These are phyloP conservation scores for Suhomyces canberraensis DNA, from an alignment of 805 yeast genomes.

Conservation along the genomic window DNA sequence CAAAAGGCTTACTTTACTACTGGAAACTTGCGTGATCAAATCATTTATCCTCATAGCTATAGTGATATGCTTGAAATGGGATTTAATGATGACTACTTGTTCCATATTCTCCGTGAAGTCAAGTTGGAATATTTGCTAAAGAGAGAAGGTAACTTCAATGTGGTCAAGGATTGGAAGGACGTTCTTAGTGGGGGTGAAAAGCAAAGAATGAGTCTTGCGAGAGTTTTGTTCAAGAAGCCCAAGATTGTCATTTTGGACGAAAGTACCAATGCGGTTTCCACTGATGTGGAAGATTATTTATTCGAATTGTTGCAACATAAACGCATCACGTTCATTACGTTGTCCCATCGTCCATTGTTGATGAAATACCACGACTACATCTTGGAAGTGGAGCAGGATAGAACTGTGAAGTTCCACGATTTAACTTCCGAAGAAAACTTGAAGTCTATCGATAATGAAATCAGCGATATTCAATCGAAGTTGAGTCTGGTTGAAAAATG, in stretches of 20 bases:
- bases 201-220: slow-evolving; percentile 85
- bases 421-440: slow-evolving; percentile 65
- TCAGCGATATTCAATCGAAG: slow-evolving; percentile 59
- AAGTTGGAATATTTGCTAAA: slow-evolving; percentile 75
- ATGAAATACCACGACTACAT: slow-evolving; percentile 81
- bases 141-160: slow-evolving; percentile 58
- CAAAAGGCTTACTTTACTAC: slow-evolving; percentile 81
- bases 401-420: slow-evolving; percentile 47
- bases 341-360: slow-evolving; percentile 79
- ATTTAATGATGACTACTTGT: slow-evolving; percentile 63
- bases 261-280: slow-evolving; percentile 89
- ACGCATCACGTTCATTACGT: slow-evolving; percentile 73
- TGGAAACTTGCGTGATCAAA: slow-evolving; percentile 87
- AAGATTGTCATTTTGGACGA: slow-evolving; percentile 83
- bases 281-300: slow-evolving; percentile 83
- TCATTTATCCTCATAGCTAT: slow-evolving; percentile 80
- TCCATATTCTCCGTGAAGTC: slow-evolving; percentile 67
- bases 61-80: slow-evolving; percentile 75
- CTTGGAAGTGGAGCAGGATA: slow-evolving; percentile 57
- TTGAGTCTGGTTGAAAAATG: slow-evolving; percentile 56
- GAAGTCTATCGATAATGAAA: slow-evolving; percentile 70
- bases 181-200: slow-evolving; percentile 96
- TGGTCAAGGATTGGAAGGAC: slow-evolving; percentile 75
- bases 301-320: slow-evolving; percentile 71
- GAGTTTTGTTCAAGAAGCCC: slow-evolving; percentile 77